Evolutionary conservation across 805 yeast genomes (phyloP), one percentile per base, ranked within the genome.

Genomic region (Sporopachydermia quercuum): DNA sequence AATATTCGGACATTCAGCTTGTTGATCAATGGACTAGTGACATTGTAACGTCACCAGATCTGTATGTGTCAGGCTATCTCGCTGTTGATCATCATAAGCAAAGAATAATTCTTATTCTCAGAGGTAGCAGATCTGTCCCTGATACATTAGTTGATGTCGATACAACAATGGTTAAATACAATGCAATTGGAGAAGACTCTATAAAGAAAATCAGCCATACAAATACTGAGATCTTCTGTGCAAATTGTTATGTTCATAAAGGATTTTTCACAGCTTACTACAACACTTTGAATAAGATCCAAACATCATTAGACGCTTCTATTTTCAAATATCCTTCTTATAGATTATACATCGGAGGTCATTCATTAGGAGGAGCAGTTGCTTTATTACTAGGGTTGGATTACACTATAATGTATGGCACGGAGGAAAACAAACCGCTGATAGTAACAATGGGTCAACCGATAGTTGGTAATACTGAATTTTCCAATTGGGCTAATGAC

Each of bases 311-410:
- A 1, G 48, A 56, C 11, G 44, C 47, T 2, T 48, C 66, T 15
- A 52, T 58, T 15, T 42, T 52, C 3, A 49, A 60, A 13, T 54
- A 66, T 49, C 70, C 74, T 0, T 65, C 62, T 15, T 77, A 75
- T 51, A 51, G 61, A 18, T 42, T 78, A 2, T 63, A 67, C 2
- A 62, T 78, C 1, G 60, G 74, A 1, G 91, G 93, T 0, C 93
- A 82, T 55, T 81, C 91, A 0, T 56, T 81, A 34, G 87, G 86
- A 2, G 91, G 77, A 4, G 85, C 86, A 0, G 54, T 78, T 38
- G 77, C 85, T 1, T 55, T 64, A 3, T 55, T 82, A 19, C 66
- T 71, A 6, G 87, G 80, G 0, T 60, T 74, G 16, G 89, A 80
- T 47, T 61, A 77, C 38, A 57, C 65, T 40, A n/a, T 8, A 23